A percentile compares a stretch with the other conserved stretches of the same genome.
Evolutionary conservation across 345 rosid genomes (phyloP).

Genomic region (Bruguiera parviflora): DNA sequence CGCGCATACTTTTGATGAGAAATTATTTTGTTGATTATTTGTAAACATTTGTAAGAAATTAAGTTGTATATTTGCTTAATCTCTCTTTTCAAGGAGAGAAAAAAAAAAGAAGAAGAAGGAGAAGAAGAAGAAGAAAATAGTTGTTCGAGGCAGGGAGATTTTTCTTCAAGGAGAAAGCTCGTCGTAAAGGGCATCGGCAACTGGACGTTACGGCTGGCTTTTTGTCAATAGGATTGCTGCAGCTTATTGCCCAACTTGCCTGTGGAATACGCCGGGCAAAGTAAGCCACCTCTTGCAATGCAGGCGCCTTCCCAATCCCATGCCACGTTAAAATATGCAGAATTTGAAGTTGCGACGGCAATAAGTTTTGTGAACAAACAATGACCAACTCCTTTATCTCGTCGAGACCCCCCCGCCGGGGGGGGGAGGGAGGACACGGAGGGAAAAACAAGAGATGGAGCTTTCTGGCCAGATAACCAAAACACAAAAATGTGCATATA

Average conservation of each 20-base stretch:
- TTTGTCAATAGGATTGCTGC: slow-evolving; percentile 30
- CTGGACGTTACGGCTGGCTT: slow-evolving; percentile 10
- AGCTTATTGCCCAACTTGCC: slow-evolving; percentile 18
- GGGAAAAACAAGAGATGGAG: not conserved
- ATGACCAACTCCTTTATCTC: slow-evolving; percentile 13
- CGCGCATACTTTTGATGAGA: too few species aligned
- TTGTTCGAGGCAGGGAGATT: not conserved
- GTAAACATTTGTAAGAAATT: too few species aligned
- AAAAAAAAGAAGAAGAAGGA: too few species aligned
- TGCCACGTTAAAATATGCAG: not conserved
- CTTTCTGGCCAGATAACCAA: slow-evolving; percentile 6
- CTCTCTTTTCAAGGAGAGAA: too few species aligned
- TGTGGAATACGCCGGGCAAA: not conserved
- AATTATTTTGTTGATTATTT: too few species aligned
- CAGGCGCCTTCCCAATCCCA: too few species aligned
- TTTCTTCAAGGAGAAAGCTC: not conserved
- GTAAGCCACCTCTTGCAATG: too few species aligned
- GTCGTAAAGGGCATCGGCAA: not conserved
- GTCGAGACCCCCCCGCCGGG: too few species aligned
- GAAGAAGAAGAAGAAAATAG: too few species aligned
- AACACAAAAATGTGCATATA: not conserved
- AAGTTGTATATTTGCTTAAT: too few species aligned
- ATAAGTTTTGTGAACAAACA: slow-evolving; percentile 11
- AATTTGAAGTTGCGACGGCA: slow-evolving; percentile 18
- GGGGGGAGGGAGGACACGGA: too few species aligned